Conservation (phyloP, 768 basidiomycete genomes). For the Amanita phalloides region DNA sequence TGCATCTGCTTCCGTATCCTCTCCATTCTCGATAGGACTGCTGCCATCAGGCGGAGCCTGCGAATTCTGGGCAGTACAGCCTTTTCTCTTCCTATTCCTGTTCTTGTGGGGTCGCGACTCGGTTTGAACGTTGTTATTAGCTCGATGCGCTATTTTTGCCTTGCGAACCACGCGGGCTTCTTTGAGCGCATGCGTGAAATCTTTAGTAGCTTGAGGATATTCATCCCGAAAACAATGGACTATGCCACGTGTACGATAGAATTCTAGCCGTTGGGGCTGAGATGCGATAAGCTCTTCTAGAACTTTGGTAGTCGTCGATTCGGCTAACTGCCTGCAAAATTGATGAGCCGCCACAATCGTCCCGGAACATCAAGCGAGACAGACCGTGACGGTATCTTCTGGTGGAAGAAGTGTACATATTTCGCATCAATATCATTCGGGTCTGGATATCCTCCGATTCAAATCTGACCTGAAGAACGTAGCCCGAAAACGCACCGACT, state of each 20-base stretch:
- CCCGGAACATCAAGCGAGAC: slow-evolving; percentile 12
- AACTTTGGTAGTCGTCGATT: slow-evolving; percentile 69
- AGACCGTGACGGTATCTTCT: slow-evolving; percentile 88
- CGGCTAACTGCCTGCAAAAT: slow-evolving; percentile 61
- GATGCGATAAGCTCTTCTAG: slow-evolving; percentile 69
- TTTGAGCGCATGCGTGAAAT: slow-evolving; percentile 73
- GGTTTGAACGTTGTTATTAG: slow-evolving; percentile 20
- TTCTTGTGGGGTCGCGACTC: slow-evolving; percentile 20
- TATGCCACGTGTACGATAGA: slow-evolving; percentile 82
- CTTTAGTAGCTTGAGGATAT: slow-evolving; percentile 59
- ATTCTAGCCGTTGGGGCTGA: slow-evolving; percentile 72
- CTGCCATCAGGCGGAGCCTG: slow-evolving; percentile 65
- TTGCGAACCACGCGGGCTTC: slow-evolving; percentile 68
- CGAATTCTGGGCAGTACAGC: slow-evolving; percentile 35
- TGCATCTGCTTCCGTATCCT: slow-evolving; percentile 43
- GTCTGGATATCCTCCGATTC: slow-evolving; percentile 30
- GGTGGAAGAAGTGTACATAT: slow-evolving; percentile 92
- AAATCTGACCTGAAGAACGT: background rate
- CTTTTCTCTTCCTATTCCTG: slow-evolving; percentile 43
- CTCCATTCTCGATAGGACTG: slow-evolving; percentile 32
- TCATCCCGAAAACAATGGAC: slow-evolving; percentile 87
- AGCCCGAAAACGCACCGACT: slow-evolving; percentile 25
- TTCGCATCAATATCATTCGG: slow-evolving; percentile 68
- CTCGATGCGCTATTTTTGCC: slow-evolving; percentile 44
- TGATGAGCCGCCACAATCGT: slow-evolving; percentile 3